These are phyloP conservation scores for Daldinia loculata DNA, from an alignment of 495 filamentous ascomycete genomes.

Conservation along the genomic window DNA sequence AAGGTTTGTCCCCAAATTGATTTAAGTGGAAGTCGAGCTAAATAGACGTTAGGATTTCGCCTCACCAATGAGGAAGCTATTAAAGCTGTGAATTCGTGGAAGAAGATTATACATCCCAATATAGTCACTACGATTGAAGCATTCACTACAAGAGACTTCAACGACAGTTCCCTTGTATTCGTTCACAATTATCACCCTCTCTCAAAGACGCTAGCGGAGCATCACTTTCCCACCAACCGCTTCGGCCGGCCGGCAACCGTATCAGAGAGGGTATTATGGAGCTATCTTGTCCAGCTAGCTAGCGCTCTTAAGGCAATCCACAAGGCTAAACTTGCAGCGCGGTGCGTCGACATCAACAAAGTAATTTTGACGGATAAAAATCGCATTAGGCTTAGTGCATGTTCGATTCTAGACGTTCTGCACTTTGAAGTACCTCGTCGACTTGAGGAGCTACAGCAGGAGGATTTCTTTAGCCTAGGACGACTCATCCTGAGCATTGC, in stretches of 20 bases:
- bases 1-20: slow-evolving; percentile 63
- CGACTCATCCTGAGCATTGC: slow-evolving; percentile 82
- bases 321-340: slow-evolving; percentile 77
- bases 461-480: slow-evolving; percentile 88
- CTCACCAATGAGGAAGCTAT: slow-evolving; percentile 90
- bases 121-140: slow-evolving; percentile 90
- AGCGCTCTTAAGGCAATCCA: slow-evolving; percentile 89
- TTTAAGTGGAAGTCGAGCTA: slow-evolving; percentile 5
- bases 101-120: slow-evolving; percentile 79
- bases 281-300: slow-evolving; percentile 91
- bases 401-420: slow-evolving; percentile 86
- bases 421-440: slow-evolving; percentile 73
- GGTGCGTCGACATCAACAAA: slow-evolving; percentile 84
- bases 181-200: slow-evolving; percentile 93
- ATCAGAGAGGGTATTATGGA: slow-evolving; percentile 84
- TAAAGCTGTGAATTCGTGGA: slow-evolving; percentile 87
- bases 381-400: slow-evolving; percentile 88
- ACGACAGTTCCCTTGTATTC: slow-evolving; percentile 93
- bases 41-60: slow-evolving; percentile 55
- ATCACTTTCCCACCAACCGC: slow-evolving; percentile 71
- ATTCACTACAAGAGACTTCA: slow-evolving; percentile 91
- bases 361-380: slow-evolving; percentile 83
- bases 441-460: slow-evolving; percentile 79
- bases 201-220: slow-evolving; percentile 87
- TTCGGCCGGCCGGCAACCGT: slow-evolving; percentile 59